These are phyloP conservation scores for Xenosphaeropsis pyriputrescens DNA, from an alignment of 2,329 filamentous ascomycete species.

Conservation along the genomic window DNA sequence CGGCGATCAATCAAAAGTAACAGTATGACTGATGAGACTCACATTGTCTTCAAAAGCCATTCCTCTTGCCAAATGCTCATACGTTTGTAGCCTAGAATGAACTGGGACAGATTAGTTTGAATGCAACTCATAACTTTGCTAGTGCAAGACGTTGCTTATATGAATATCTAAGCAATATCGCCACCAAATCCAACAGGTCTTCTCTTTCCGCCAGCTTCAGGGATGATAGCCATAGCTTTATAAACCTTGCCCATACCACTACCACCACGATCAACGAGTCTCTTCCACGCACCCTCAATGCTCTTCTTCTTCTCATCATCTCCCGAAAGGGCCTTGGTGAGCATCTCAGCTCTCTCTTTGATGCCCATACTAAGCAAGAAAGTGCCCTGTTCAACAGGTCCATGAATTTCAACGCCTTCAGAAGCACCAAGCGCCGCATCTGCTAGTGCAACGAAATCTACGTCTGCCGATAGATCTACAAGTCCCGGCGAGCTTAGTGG, in stretches of 20 bases:
- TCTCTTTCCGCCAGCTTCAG: constrained; percentile 59
- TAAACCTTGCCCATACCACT: constrained; percentile 91
- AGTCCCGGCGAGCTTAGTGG: constrained; percentile 69
- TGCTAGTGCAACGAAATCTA: constrained; percentile 80
- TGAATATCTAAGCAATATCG: constrained; percentile 19
- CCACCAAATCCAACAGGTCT: constrained; percentile 89
- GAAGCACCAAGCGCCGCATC: constrained; percentile 67
- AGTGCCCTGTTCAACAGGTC: constrained; percentile 70
- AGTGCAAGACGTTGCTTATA: no score
- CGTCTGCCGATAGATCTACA: constrained; percentile 82
- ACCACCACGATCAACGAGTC: constrained; percentile 69
- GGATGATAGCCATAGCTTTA: constrained; percentile 82
- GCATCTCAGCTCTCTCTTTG: constrained; percentile 54
- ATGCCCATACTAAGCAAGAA: constrained; percentile 79
- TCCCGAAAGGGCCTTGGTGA: constrained; percentile 33
- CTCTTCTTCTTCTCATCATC: constrained; percentile 37
- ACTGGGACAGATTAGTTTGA: no score
- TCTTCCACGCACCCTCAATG: constrained; percentile 61
- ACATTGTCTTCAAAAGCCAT: no score
- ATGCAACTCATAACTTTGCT: no score
- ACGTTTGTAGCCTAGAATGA: no score
- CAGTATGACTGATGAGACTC: no score
- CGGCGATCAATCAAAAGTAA: no score
- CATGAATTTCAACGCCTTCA: constrained; percentile 77
- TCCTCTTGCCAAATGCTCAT: no score